Evolutionary conservation across 768 basidiomycete genomes (phyloP).

Genomic region (Leccinellum luteum): DNA sequence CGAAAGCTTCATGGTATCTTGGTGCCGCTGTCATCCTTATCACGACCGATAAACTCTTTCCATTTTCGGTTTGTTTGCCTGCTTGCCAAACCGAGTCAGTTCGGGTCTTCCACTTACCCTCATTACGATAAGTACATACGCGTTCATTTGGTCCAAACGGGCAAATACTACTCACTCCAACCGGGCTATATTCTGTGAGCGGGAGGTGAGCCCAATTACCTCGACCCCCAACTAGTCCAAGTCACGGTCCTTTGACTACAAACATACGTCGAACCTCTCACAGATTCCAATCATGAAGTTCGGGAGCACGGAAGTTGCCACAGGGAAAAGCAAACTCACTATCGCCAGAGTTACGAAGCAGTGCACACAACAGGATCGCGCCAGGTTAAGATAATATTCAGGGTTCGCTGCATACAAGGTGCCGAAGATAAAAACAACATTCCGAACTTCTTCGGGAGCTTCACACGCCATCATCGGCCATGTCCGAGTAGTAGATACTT

Average conservation of each 20-base stretch:
- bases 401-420: neutral
- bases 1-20: too few species aligned
- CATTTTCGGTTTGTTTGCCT: neutral
- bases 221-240: neutral
- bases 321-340: neutral
- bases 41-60: too few species aligned
- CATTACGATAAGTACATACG: neutral
- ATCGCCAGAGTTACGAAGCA: neutral
- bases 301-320: neutral
- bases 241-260: neutral
- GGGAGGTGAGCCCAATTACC: neutral
- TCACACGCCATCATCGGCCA: neutral
- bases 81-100: neutral
- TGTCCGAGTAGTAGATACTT: neutral
- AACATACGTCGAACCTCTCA: neutral
- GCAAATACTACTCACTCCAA: neutral
- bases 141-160: too few species aligned
- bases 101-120: neutral
- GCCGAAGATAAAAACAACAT: too few species aligned
- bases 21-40: neutral
- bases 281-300: neutral
- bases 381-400: too few species aligned
- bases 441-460: neutral
- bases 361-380: neutral
- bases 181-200: neutral